These are phyloP conservation scores for Picea glauca DNA, from an alignment of 75 land plant species.

Conservation along the genomic window DNA sequence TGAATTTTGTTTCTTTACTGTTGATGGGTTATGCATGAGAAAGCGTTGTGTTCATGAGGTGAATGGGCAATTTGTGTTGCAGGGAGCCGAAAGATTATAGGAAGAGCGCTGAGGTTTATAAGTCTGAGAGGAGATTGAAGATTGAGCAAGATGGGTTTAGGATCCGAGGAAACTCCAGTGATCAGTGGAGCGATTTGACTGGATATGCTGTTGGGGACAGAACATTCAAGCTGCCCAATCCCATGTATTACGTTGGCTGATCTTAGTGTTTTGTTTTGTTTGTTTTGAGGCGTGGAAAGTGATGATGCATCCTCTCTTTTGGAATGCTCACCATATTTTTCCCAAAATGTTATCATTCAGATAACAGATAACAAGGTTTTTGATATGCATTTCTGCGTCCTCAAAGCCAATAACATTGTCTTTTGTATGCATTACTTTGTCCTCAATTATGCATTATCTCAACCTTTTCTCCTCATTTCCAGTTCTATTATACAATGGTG, in stretches of 20 bases:
- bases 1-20: neutral
- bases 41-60: too few relatives aligned
- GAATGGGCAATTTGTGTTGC: neutral
- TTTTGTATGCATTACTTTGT: too few relatives aligned
- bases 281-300: too few relatives aligned
- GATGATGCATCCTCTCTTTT: too few relatives aligned
- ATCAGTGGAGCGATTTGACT: conserved; percentile 44
- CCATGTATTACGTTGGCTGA: conserved; percentile 37
- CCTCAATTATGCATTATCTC: too few relatives aligned
- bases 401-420: too few relatives aligned
- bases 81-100: conserved; percentile 5
- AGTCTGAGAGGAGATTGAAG: conserved; percentile 22
- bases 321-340: too few relatives aligned
- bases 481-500: too few relatives aligned
- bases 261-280: neutral
- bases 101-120: conserved; percentile 18
- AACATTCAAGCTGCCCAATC: conserved; percentile 42
- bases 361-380: neutral
- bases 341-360: neutral
- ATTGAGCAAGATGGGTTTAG: conserved; percentile 19
- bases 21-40: too few relatives aligned
- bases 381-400: neutral
- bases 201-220: conserved; percentile 16
- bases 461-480: too few relatives aligned
- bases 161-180: conserved; percentile 29